Conservation (phyloP, 2,329 filamentous ascomycete species). For the Hypoxylon sp. region DNA sequence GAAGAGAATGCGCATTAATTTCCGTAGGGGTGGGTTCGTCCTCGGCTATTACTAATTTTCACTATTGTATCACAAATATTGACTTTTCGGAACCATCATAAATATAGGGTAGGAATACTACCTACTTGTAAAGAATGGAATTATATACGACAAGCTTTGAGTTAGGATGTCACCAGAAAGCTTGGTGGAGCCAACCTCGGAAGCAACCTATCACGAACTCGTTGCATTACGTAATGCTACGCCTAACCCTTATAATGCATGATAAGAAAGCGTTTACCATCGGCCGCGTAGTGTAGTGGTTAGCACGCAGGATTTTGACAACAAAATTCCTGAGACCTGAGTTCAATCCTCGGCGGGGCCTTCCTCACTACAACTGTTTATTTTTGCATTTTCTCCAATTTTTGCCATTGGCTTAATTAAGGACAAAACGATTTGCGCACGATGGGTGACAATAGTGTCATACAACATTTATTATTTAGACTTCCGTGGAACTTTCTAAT, state of each 20-base stretch:
- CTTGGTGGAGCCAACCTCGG: not conserved
- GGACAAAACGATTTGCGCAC: no score
- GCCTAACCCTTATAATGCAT: not conserved
- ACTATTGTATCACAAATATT: no score
- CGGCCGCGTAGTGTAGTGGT: conserved; percentile 47
- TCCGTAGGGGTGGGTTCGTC: no score
- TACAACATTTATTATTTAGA: no score
- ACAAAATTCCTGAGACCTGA: conserved; percentile 45
- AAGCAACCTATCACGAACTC: no score
- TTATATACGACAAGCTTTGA: not conserved
- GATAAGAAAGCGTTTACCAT: conserved; percentile 9
- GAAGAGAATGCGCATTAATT: no score
- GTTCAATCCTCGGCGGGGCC: conserved; percentile 47
- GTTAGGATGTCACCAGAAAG: not conserved
- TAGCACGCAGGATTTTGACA: conserved; percentile 47
- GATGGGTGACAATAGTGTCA: no score
- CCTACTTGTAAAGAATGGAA: not conserved
- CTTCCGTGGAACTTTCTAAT: not conserved
- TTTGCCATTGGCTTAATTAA: not conserved
- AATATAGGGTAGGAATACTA: not conserved
- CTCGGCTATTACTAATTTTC: no score
- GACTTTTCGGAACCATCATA: no score
- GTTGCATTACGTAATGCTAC: conserved; percentile 14
- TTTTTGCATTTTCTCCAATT: conserved; percentile 25
- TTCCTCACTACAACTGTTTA: conserved; percentile 12